phyloP scores from a whole-genome alignment of 1,284 basidiomycete species.

The Porodaedalea pini region DNA sequence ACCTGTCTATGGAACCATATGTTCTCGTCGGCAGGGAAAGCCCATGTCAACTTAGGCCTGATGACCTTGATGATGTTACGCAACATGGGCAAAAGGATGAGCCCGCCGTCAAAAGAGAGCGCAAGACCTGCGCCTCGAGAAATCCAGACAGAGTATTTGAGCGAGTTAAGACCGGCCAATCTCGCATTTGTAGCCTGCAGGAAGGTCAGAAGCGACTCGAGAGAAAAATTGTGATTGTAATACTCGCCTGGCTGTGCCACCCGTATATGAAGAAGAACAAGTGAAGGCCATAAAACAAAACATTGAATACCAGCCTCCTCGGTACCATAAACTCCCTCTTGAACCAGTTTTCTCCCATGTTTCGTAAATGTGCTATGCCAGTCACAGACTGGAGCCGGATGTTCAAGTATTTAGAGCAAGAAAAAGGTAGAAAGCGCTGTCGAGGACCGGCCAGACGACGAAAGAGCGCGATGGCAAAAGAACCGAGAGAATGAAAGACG shows the following conservation, averaged over 20 bases:
- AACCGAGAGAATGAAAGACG: conserved; percentile 15
- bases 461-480: conserved; percentile 29
- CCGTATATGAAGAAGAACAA: conserved; percentile 70
- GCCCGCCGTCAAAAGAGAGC: conserved; percentile 76
- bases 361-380: conserved; percentile 21
- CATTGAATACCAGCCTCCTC: conserved; percentile 65
- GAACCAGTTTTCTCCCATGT: conserved; percentile 68
- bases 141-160: conserved; percentile 79
- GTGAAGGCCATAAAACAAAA: conserved; percentile 75
- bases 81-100: conserved; percentile 83
- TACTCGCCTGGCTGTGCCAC: conserved; percentile 70
- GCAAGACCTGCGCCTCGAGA: conserved; percentile 86
- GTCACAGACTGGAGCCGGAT: conserved; percentile 25
- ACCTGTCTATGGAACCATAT: conserved; percentile 92
- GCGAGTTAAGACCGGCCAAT: conserved; percentile 69
- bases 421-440: conserved; percentile 34
- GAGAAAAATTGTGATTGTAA: background rate
- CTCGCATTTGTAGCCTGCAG: conserved; percentile 54
- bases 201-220: background rate
- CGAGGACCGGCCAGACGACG: conserved; percentile 52
- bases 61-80: conserved; percentile 79
- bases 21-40: conserved; percentile 86
- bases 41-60: conserved; percentile 70
- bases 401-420: conserved; percentile 24
- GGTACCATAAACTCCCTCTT: conserved; percentile 61